Evolutionary conservation across 179 eudicot species (phyloP).

Genomic region (Spinacia oleracea): DNA sequence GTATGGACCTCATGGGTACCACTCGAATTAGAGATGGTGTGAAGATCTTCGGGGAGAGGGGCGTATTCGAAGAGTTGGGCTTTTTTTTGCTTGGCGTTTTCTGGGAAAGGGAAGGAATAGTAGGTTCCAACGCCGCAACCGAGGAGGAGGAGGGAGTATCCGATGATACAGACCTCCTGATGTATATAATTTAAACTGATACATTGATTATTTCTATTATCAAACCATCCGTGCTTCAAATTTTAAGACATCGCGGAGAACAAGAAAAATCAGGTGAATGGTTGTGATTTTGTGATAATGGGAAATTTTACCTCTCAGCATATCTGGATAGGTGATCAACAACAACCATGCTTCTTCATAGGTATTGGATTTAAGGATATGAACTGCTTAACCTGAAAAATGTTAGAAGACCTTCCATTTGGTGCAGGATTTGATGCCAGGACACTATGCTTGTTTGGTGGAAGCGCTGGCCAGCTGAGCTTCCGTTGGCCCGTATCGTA

Average conservation of each 20-base stretch:
- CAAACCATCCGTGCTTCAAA: too few species aligned
- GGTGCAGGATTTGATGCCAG: slow-evolving; percentile 49
- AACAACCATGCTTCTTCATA: slow-evolving; percentile 92
- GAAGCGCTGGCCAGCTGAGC: slow-evolving; percentile 47
- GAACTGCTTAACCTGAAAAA: slow-evolving; percentile 75
- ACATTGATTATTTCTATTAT: too few species aligned
- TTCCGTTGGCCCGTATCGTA: slow-evolving; percentile 59
- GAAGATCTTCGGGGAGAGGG: slow-evolving; percentile 84
- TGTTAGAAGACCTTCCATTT: slow-evolving; percentile 58
- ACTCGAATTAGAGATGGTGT: slow-evolving; percentile 81
- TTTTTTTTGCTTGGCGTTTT: slow-evolving; percentile 72
- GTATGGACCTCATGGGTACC: slow-evolving; percentile 87
- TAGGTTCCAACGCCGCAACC: slow-evolving; percentile 77
- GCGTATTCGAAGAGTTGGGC: slow-evolving; percentile 89
- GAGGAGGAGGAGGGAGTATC: slow-evolving; percentile 64
- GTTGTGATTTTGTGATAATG: neutral
- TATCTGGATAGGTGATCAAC: slow-evolving; percentile 75
- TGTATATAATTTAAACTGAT: too few species aligned
- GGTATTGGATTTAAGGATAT: slow-evolving; percentile 89
- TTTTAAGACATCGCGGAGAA: slow-evolving; percentile 1
- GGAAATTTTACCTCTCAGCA: slow-evolving; percentile 68
- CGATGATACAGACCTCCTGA: too few species aligned
- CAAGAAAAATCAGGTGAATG: too few species aligned
- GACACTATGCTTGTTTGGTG: slow-evolving; percentile 49
- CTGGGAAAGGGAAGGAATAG: slow-evolving; percentile 91